A percentile compares a stretch with the other conserved stretches of the same genome.
phyloP scores from a whole-genome alignment of 176 grass and related monocot genomes.

The Neostapfia colusana region DNA sequence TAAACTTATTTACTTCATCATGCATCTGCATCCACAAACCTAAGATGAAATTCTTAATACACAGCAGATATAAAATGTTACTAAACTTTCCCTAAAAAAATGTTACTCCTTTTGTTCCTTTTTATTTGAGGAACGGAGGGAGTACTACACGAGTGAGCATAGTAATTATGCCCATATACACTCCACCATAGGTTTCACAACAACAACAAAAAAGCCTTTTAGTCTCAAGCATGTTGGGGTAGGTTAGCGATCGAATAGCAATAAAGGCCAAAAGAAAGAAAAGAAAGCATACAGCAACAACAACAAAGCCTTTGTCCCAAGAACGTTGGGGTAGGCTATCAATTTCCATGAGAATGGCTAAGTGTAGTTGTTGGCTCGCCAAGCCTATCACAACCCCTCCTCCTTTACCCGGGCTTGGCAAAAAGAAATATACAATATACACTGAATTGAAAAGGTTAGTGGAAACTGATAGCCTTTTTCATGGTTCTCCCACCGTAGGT shows the following conservation, averaged over 20 bases:
- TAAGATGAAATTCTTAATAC: constrained; percentile 22
- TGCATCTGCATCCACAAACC: constrained; percentile 1
- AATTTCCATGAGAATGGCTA: too few species aligned
- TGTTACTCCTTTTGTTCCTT: too few species aligned
- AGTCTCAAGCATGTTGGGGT: neutral
- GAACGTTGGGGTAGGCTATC: too few species aligned
- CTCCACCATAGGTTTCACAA: neutral
- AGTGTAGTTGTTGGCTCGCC: too few species aligned
- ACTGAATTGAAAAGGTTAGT: neutral
- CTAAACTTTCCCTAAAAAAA: too few species aligned
- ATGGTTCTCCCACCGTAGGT: neutral
- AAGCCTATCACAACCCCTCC: too few species aligned
- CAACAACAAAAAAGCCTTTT: neutral
- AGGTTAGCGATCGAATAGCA: neutral
- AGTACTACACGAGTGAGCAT: constrained; percentile 2
- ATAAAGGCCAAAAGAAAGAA: neutral
- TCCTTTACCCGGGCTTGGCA: too few species aligned
- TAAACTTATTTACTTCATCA: constrained; percentile 9
- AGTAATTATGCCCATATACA: neutral
- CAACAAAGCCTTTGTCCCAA: too few species aligned
- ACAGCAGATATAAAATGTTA: neutral
- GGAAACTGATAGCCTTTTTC: neutral
- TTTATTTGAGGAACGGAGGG: too few species aligned
- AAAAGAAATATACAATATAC: too few species aligned
- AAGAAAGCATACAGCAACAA: too few species aligned